Percentiles rank a stretch among this genome's conserved stretches.
Evolutionary conservation across 2,329 filamentous ascomycete species (phyloP).

Genomic region (Fusarium duplospermum): DNA sequence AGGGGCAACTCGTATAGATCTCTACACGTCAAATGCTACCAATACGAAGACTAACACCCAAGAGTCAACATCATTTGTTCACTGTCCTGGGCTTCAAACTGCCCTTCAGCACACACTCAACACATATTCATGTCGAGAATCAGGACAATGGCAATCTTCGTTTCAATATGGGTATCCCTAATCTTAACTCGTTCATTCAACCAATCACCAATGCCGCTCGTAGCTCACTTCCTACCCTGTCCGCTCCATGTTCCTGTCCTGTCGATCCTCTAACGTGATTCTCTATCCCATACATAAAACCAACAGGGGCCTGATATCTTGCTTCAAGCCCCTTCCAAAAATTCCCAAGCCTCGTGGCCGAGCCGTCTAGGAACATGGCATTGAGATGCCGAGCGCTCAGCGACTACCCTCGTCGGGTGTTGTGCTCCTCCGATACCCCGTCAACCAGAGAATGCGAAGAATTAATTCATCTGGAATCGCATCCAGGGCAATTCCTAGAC

Average conservation of each 20-base stretch:
- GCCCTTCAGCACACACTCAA: background rate
- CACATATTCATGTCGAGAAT: background rate
- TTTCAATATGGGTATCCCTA: slow-evolving; percentile 32
- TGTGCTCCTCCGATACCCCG: background rate
- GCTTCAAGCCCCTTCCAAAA: background rate
- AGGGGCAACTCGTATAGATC: background rate
- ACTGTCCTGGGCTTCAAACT: background rate
- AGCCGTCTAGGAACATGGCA: background rate
- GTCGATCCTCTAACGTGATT: slow-evolving; percentile 22
- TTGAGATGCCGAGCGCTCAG: background rate
- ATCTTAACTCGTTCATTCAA: slow-evolving; percentile 26
- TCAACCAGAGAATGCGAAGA: slow-evolving; percentile 2
- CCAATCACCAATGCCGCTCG: slow-evolving; percentile 34
- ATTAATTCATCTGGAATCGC: slow-evolving; percentile 5
- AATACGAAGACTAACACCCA: background rate
- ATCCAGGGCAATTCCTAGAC: slow-evolving; percentile 1
- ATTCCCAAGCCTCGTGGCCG: background rate
- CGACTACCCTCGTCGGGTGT: background rate
- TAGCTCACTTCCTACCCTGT: slow-evolving; percentile 16
- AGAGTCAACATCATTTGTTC: background rate
- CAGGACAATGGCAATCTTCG: slow-evolving; percentile 17
- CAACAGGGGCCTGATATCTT: background rate
- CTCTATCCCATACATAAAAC: slow-evolving; percentile 36
- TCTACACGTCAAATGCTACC: background rate
- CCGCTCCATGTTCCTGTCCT: background rate